Percentiles rank a stretch among this genome's conserved stretches.
Evolutionary conservation across 2,329 filamentous ascomycete species (phyloP).

Genomic region (Cladorrhinum sp.): DNA sequence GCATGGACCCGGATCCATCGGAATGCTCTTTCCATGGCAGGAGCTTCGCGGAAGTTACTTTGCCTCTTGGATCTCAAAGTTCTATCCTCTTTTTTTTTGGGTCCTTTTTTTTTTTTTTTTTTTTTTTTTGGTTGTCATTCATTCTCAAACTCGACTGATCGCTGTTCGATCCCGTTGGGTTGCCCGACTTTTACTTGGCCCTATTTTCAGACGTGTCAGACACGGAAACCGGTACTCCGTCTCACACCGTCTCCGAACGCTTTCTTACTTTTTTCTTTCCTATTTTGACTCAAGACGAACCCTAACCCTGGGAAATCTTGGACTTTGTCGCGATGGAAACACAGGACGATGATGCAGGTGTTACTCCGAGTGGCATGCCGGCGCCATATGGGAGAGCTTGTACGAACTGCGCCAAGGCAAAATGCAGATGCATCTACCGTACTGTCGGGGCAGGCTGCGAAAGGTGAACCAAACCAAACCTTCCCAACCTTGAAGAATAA

Average conservation of each 20-base stretch:
- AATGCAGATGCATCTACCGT: conserved; percentile 47
- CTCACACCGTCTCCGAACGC: conserved; percentile 1
- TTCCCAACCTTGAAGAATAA: not conserved
- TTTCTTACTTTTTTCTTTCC: not conserved
- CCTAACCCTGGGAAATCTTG: conserved; percentile 12
- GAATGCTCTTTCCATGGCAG: not conserved
- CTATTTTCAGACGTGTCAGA: not conserved
- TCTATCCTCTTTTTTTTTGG: not conserved
- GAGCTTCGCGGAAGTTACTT: not conserved
- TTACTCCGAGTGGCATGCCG: conserved; percentile 13
- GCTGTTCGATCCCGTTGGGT: not conserved
- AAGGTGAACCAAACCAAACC: conserved; percentile 25
- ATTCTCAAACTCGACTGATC: not conserved
- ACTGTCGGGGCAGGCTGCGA: conserved; percentile 31
- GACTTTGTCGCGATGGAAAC: conserved; percentile 9
- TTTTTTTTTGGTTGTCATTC: not conserved
- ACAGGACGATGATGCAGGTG: not conserved
- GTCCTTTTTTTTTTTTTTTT: not conserved
- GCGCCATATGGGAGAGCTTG: conserved; percentile 43
- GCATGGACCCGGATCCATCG: conserved; percentile 3
- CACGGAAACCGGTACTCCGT: conserved; percentile 6
- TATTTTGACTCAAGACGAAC: conserved; percentile 2
- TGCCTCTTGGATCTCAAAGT: not conserved
- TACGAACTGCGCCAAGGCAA: conserved; percentile 45
- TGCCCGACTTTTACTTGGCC: not conserved